A percentile compares a stretch with the other conserved stretches of the same genome.
Conservation (phyloP, 805 yeast species). For the Kluyveromyces nonfermentans region DNA sequence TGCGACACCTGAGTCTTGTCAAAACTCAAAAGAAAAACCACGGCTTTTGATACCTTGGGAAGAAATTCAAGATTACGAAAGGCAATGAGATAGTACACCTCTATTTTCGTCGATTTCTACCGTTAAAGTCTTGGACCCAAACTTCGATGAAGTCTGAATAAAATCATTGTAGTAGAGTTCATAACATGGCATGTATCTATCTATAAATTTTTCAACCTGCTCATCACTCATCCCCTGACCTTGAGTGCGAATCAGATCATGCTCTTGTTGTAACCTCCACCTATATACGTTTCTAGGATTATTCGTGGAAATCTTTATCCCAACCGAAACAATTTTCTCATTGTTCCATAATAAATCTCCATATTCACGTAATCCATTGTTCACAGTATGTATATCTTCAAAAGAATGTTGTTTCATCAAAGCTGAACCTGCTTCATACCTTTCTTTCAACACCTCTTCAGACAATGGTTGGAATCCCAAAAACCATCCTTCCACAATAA, state of each 20-base stretch:
- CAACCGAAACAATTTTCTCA: constrained; percentile 50
- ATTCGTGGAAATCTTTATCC: constrained; percentile 54
- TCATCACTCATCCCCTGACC: constrained; percentile 79
- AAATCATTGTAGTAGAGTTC: constrained; percentile 51
- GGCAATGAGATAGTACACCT: constrained; percentile 6
- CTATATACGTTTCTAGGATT: constrained; percentile 46
- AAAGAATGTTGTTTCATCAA: constrained; percentile 15
- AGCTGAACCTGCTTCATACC: constrained; percentile 1
- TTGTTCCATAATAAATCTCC: constrained; percentile 30
- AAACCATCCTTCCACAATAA: constrained; percentile 93
- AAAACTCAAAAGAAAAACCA: not conserved
- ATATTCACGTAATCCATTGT: constrained; percentile 45
- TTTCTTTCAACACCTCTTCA: constrained; percentile 8
- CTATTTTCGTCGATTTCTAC: constrained; percentile 24
- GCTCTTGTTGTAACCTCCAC: constrained; percentile 67
- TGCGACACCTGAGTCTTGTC: constrained; percentile 2
- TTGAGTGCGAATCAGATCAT: constrained; percentile 18
- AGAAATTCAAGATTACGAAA: constrained; percentile 10
- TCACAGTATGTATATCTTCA: constrained; percentile 33
- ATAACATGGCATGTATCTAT: constrained; percentile 82
- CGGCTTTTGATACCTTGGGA: constrained; percentile 23
- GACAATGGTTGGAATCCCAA: constrained; percentile 54
- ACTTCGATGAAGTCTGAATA: constrained; percentile 21
- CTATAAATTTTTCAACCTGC: constrained; percentile 59
- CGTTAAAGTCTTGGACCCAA: constrained; percentile 26